Base-by-base conservation (phyloP, 1,284 basidiomycete genomes). In the Salmacisia buchloeana region DNA sequence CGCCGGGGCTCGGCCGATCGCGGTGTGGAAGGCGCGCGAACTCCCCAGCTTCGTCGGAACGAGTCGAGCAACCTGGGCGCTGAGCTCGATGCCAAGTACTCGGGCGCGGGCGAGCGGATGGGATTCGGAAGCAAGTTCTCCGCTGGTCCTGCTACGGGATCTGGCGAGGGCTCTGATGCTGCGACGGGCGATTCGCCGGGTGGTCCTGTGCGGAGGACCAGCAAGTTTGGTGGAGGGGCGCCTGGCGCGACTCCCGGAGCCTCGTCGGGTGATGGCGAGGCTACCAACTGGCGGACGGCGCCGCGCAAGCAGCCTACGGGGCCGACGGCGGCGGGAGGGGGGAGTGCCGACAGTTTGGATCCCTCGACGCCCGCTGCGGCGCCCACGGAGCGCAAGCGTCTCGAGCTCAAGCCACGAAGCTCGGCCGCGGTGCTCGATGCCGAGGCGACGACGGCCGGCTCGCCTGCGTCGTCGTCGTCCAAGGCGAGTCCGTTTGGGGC, bases 401-500 rank as follows among this genome's bases (percentile, higher is more conserved):
- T 79, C 38, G 75, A 77, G 62, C 63, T 79, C 41, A 76, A 79
- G 69, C 76, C 77, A 9, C 71, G 77, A 27, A 68, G 72, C 38
- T 68, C 69, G 21, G 84, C 89, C 38, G 84, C 84, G 25, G 49
- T 54, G 10, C 49, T 54, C 4, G 84, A 81, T 56, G 83, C 82
- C 3, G 89, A 89, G 27, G 83, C 88, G 79, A 84, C 88, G 71
- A 25, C 58, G 7, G 31, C 35, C 6, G 31, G 27, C 56, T 13
- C 12, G 7, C 31, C 49, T 9, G 25, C 23, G 23, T 10, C 49
- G 29, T 65, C 77, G 23, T 36, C 76, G 33, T 60, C 76, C 10
- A 69, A 80, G 59, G 59, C 82, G 18, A 82, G 85, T 76, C 92
- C 94, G 1, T 97, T 97, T 78, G 94, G 94, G 63, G 84, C 85